Conservation (phyloP, 148 eudicot species). For the Polygonum aviculare region DNA sequence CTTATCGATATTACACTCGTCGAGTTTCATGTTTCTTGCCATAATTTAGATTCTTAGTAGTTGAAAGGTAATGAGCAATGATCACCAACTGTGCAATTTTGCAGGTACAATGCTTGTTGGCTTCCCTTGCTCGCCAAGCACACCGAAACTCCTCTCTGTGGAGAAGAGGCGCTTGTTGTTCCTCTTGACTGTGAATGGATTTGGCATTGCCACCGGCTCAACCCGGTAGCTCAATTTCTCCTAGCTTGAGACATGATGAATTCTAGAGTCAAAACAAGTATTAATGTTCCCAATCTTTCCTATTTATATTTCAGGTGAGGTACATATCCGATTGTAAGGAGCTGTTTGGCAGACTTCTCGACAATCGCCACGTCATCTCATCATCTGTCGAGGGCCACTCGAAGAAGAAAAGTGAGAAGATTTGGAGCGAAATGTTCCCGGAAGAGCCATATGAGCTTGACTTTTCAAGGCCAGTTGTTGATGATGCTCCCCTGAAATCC, state of each 20-base stretch:
- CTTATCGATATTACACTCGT: background rate
- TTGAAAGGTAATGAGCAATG: too few species aligned
- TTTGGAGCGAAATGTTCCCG: conserved; percentile 61
- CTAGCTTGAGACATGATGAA: too few species aligned
- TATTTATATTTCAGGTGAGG: conserved; percentile 40
- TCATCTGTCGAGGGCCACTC: conserved; percentile 60
- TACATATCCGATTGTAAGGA: conserved; percentile 66
- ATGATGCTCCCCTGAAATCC: background rate
- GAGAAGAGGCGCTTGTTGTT: conserved; percentile 69
- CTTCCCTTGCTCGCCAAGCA: conserved; percentile 84
- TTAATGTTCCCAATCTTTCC: background rate
- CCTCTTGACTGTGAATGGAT: conserved; percentile 99
- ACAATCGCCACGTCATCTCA: conserved; percentile 47
- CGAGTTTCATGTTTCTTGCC: background rate
- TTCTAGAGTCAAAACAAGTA: background rate
- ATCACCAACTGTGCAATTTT: background rate
- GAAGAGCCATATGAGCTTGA: conserved; percentile 63
- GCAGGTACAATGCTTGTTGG: conserved; percentile 68
- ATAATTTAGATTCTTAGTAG: too few species aligned
- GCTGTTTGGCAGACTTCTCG: conserved; percentile 70
- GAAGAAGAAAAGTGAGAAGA: conserved; percentile 32
- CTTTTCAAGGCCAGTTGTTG: background rate
- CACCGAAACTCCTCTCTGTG: conserved; percentile 28
- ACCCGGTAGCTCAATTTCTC: conserved; percentile 45
- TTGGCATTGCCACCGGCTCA: conserved; percentile 98